Base-by-base conservation (phyloP, 2,329 filamentous ascomycete species). In the Ophiostoma sp. region DNA sequence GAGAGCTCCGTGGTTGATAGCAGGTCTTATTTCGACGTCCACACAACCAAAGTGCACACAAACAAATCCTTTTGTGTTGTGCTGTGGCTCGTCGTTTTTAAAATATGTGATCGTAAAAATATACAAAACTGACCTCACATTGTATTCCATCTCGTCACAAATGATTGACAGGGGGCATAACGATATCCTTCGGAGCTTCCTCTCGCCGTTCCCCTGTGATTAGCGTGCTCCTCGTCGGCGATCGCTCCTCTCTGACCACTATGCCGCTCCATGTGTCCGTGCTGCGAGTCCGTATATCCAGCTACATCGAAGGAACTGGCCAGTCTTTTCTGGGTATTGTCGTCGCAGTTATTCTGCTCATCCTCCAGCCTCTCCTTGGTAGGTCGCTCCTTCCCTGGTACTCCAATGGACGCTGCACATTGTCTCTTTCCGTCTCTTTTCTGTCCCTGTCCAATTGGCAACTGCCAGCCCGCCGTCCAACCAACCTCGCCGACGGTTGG, bases 221-320 rank as follows among this genome's bases (percentile, higher is more conserved):
- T 45, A 39, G 33, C 61, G 33, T 28, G 36, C 36, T 22, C 11
- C 61, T 45, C 36, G 36, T 64, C 12, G 61, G 36, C 36, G 22
- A 66, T 66, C 61, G n/a, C 15, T 45, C 33, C 33, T 64, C 22
- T 57, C 59, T 64, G 33, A 64, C 59, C n/a, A 11, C 59, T 59
- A n/a, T 25, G n/a, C 59, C 33, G 19, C 59, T 25, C 33, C 9
- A 2, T 19, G 3, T 19, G n/a, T 25, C n/a, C 7, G n/a, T 25
- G 22, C 50, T 8, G 15, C 15, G 12, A 48, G 42, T 19, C 15
- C 42, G 42, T 48, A 48, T 33, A 59, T 33, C 15, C 59, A 42
- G 9, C n/a, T 15, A 33, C 12, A 15, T 25, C 9, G 17, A 12
- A 15, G 8, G 17, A 64, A n/a, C 33, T 42, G 59, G 8, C 59